These are phyloP conservation scores for Tolypocladium nubicola DNA, from an alignment of 2,329 filamentous ascomycete genomes.

Conservation along the genomic window DNA sequence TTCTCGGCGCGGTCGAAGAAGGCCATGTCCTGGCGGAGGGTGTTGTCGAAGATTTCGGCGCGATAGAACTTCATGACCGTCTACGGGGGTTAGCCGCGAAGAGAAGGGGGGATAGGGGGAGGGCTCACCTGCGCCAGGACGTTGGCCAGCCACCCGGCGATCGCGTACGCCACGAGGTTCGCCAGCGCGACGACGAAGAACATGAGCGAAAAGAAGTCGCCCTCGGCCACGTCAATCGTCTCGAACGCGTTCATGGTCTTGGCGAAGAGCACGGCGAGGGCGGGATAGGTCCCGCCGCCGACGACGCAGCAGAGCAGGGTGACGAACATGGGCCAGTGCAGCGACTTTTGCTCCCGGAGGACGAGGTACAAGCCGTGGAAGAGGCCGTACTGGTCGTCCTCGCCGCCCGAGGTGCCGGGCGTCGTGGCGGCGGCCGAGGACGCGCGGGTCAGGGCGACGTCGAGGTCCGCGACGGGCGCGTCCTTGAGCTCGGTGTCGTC, in stretches of 20 bases:
- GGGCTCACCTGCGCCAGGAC: constrained; percentile 21
- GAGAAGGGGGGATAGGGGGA: no score
- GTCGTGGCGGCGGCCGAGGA: constrained; percentile 2
- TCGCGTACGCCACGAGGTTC: constrained; percentile 31
- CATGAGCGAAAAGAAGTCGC: constrained; percentile 45
- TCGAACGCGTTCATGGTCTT: constrained; percentile 28
- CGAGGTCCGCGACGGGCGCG: constrained; percentile 13
- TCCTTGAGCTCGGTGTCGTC: constrained; percentile 5
- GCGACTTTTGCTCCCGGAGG: constrained; percentile 16
- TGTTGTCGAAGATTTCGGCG: constrained; percentile 34
- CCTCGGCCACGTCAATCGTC: constrained; percentile 18
- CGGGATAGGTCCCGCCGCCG: constrained; percentile 26
- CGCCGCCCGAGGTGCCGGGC: constrained; percentile 1
- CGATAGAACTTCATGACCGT: constrained; percentile 23
- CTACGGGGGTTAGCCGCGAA: constrained; percentile 8
- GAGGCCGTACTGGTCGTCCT: constrained; percentile 11
- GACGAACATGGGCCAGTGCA: constrained; percentile 13
- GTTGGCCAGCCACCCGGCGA: constrained; percentile 25
- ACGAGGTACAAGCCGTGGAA: constrained; percentile 18
- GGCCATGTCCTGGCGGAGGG: constrained; percentile 43
- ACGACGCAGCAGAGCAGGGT: constrained; percentile 12
- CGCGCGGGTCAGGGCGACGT: constrained; percentile 9
- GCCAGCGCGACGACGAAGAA: constrained; percentile 42
- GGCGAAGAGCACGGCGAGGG: constrained; percentile 28
- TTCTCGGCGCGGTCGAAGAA: constrained; percentile 30